Base-by-base conservation (phyloP, 169 alveolate species). In the Plasmodium blacklocki region DNA sequence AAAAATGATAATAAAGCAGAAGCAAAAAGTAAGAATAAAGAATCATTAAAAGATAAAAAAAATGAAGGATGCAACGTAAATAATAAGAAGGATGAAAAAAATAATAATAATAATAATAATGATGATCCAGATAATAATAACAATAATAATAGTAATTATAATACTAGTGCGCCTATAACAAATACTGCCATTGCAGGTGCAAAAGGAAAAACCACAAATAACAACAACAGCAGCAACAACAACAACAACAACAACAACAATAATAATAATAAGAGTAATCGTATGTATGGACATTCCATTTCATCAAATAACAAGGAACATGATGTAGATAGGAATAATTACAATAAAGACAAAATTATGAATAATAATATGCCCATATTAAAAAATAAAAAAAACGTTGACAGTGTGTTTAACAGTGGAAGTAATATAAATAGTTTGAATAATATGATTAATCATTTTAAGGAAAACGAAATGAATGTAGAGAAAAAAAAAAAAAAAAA, bases 391-490 rank as follows among this genome's bases (percentile, higher is more conserved):
- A 56, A 56, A 56, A 56, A 18, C 0, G 15, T 3, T 56, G 64
- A 56, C 0, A 39, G 47, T 7, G 47, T 39, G 11, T 7, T 12
- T 15, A 14, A 11, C 75, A 23, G 0, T 74, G 12, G 54, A 3
- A 43, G 47, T 26, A 74, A 74, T 39, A 12, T 63, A 32, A 74
- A 74, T 74, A 23, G 52, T 29, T 11, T 32, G 12, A 59, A 59
- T 49, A 56, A 54, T 56, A 11, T 23, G 12, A 73, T 26, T 50
- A 59, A 52, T n/a, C 19, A 59, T 59, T 21, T 59, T 64, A 78
- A 63, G 8, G 21, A 50, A 49, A 66, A 66, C 32, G 89, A 66
- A 15, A 78, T 64, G 32, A 64, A 78, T 73, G 78, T 14, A 56
- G 18, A 39, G 7, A 39, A 39, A 39, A 39, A 39, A 39, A 39